A percentile compares a stretch with the other conserved stretches of the same genome.
Conservation (phyloP, 2,329 filamentous ascomycete species). For the Coniochaeta sp. region DNA sequence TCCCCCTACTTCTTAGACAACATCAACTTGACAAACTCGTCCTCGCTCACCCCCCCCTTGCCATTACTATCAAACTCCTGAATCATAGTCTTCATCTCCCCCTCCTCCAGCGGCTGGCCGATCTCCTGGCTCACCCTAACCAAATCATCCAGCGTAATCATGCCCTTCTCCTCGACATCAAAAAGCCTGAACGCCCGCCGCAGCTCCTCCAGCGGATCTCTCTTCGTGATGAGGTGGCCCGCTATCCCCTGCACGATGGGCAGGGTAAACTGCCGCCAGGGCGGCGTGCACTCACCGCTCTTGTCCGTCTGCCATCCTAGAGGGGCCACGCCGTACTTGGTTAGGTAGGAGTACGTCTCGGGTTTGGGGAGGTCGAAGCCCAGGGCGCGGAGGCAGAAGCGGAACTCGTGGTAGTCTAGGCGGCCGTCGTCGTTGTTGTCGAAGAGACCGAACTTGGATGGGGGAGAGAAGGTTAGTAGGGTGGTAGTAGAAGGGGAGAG, state of each 20-base stretch:
- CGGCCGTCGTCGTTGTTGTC: conserved; percentile 91
- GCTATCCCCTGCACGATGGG: conserved; percentile 69
- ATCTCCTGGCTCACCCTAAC: conserved; percentile 82
- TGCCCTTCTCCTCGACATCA: conserved; percentile 85
- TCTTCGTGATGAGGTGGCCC: conserved; percentile 69
- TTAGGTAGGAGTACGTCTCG: conserved; percentile 75
- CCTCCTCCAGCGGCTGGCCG: conserved; percentile 86
- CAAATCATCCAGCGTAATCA: conserved; percentile 84
- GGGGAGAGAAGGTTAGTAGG: neutral
- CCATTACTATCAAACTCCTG: conserved; percentile 95
- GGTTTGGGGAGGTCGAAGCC: conserved; percentile 87
- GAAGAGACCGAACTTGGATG: conserved; percentile 95
- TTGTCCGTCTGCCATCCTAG: conserved; percentile 47
- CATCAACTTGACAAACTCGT: conserved; percentile 63
- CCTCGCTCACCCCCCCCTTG: conserved; percentile 68
- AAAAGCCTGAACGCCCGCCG: conserved; percentile 88
- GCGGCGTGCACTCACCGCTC: conserved; percentile 42
- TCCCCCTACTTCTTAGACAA: conserved; percentile 26
- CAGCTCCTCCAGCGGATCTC: conserved; percentile 88
- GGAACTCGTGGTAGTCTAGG: conserved; percentile 97
- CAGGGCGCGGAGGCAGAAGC: conserved; percentile 90
- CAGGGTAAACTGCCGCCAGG: conserved; percentile 67
- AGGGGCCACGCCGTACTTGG: conserved; percentile 71
- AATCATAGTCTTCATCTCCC: conserved; percentile 92
- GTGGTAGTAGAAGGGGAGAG: neutral